These are phyloP conservation scores for Brassica hybrid DNA, from an alignment of 441 rosid genomes.

Conservation along the genomic window DNA sequence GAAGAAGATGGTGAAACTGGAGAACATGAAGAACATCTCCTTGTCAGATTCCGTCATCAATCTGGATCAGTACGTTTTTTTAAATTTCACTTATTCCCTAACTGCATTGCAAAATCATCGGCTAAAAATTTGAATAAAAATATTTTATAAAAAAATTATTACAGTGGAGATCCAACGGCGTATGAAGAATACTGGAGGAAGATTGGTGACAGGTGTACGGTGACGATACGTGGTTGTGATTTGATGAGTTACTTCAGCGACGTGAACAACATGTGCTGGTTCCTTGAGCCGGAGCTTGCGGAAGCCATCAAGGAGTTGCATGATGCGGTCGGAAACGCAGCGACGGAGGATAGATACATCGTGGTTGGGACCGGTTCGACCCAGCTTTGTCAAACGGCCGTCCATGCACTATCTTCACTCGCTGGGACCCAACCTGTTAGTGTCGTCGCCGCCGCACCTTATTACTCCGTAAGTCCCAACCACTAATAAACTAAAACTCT, in stretches of 20 bases:
- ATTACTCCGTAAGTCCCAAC: slow-evolving; percentile 69
- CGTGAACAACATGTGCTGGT: slow-evolving; percentile 66
- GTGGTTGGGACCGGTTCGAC: slow-evolving; percentile 92
- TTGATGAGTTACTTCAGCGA: slow-evolving; percentile 89
- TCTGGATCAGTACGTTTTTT: slow-evolving; percentile 36
- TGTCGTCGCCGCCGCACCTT: slow-evolving; percentile 86
- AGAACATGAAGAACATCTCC: slow-evolving; percentile 30
- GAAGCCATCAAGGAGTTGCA: slow-evolving; percentile 70
- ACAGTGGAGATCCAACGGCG: slow-evolving; percentile 86
- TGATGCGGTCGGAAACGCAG: slow-evolving; percentile 67
- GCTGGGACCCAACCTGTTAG: slow-evolving; percentile 57
- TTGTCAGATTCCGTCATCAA: slow-evolving; percentile 36
- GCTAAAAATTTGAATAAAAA: slow-evolving; percentile 1
- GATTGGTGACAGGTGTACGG: slow-evolving; percentile 61
- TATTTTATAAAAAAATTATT: not conserved
- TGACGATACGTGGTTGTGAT: slow-evolving; percentile 64
- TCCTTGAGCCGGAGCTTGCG: slow-evolving; percentile 61
- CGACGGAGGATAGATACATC: slow-evolving; percentile 50
- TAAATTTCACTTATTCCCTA: not conserved
- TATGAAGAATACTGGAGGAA: slow-evolving; percentile 74
- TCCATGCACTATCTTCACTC: slow-evolving; percentile 66
- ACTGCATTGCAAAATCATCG: slow-evolving; percentile 40
- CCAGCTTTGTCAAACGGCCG: slow-evolving; percentile 72
- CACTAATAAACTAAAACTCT: slow-evolving; percentile 3
- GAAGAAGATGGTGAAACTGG: slow-evolving; percentile 37